A percentile compares a stretch with the other conserved stretches of the same genome.
Conservation (phyloP, 176 grass and related monocot species). For the Puya raimondii region DNA sequence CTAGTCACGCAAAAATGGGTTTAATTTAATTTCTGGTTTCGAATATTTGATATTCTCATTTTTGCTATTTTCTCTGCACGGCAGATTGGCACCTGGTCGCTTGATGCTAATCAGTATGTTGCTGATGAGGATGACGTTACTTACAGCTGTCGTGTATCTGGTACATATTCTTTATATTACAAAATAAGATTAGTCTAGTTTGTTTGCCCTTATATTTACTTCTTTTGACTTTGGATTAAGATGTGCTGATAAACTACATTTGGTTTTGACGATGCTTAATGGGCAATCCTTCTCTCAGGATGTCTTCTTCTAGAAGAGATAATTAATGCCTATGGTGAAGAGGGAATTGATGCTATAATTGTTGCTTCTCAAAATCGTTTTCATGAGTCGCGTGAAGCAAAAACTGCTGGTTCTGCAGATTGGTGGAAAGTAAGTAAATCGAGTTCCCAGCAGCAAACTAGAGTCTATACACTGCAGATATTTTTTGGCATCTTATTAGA, state of each 20-base stretch:
- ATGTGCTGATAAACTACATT: background rate
- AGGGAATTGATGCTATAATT: slow-evolving; percentile 60
- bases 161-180: slow-evolving; percentile 24
- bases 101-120: slow-evolving; percentile 92
- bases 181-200: background rate
- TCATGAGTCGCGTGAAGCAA: slow-evolving; percentile 65
- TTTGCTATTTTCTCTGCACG: background rate
- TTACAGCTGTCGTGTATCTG: slow-evolving; percentile 95
- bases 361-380: slow-evolving; percentile 54
- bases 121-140: slow-evolving; percentile 92
- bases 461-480: background rate
- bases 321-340: slow-evolving; percentile 57
- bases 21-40: background rate
- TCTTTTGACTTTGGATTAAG: background rate
- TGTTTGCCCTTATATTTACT: too few relatives aligned
- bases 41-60: slow-evolving; percentile 4
- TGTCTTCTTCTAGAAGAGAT: slow-evolving; percentile 92
- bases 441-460: background rate
- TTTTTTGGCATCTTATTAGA: background rate
- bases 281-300: slow-evolving; percentile 24
- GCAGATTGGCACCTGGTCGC: slow-evolving; percentile 71
- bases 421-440: slow-evolving; percentile 85
- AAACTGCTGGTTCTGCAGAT: slow-evolving; percentile 60
- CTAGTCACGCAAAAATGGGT: background rate
- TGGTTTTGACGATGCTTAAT: background rate